Conservation (phyloP, 257 asterid species). For the Solanum dulcamara region DNA sequence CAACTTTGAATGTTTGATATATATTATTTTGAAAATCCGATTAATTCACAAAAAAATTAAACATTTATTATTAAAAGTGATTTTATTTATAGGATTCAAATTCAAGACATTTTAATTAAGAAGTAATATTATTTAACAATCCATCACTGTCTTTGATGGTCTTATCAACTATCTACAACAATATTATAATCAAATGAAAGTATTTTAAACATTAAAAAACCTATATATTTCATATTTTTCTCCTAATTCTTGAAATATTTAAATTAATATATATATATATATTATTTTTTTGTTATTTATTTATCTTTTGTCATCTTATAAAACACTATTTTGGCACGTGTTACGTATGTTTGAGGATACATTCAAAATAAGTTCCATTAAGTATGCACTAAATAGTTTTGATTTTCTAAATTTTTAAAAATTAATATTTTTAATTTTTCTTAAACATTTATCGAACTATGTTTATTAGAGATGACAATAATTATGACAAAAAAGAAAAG, state of each 20-base stretch:
- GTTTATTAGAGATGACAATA: no score
- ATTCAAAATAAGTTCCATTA: neutral
- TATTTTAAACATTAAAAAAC: neutral
- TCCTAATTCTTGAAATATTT: neutral
- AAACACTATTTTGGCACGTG: neutral
- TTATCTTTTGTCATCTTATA: neutral
- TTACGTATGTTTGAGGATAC: neutral
- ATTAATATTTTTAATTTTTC: neutral
- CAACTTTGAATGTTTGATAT: accelerated
- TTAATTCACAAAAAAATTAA: neutral
- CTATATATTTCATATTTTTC: neutral
- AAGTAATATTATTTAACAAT: neutral
- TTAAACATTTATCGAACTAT: neutral
- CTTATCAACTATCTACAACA: neutral
- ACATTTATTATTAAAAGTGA: accelerated
- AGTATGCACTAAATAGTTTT: neutral
- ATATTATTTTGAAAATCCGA: accelerated
- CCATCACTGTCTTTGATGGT: neutral
- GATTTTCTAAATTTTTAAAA: neutral
- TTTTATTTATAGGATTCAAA: neutral
- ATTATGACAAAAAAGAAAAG: no score
- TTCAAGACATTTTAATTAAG: accelerated
- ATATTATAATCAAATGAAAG: neutral
- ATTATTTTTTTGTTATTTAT: neutral
- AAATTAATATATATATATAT: no score